Evolutionary conservation across 176 grass and related monocot species (phyloP).

Genomic region (Chrysopogon serrulatus): DNA sequence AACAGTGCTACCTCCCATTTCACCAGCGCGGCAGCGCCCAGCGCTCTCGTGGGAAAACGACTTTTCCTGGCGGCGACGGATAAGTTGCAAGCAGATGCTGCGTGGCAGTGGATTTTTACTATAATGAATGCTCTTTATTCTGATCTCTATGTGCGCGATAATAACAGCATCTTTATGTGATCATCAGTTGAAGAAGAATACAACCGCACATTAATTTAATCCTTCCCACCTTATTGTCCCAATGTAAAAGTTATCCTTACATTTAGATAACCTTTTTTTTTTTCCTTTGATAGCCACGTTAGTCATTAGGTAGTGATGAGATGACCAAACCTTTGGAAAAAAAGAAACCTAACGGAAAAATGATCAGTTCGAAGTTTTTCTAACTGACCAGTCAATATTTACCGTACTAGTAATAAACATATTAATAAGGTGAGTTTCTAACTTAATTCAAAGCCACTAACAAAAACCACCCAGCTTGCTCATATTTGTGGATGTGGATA

Average conservation of each 20-base stretch:
- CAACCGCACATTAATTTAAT: neutral
- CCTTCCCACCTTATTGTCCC: neutral
- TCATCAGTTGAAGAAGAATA: neutral
- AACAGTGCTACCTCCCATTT: too few species aligned
- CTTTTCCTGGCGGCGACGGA: too few species aligned
- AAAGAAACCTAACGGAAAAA: neutral
- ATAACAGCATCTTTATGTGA: neutral
- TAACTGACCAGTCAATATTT: neutral
- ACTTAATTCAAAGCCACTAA: neutral
- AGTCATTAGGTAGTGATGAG: neutral
- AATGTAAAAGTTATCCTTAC: neutral
- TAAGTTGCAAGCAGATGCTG: too few species aligned
- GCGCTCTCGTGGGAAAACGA: too few species aligned
- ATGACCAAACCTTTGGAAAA: neutral
- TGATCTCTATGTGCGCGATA: neutral
- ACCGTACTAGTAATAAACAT: neutral
- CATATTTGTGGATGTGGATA: neutral
- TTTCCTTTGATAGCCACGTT: neutral
- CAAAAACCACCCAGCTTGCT: neutral
- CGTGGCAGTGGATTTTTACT: too few species aligned
- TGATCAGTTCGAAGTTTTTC: neutral
- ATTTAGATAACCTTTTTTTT: too few species aligned
- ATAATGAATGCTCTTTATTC: too few species aligned
- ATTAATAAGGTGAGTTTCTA: neutral
- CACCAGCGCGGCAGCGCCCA: too few species aligned